Base-by-base conservation (phyloP, 305 asterid genomes). In the Fraxinus greggii region DNA sequence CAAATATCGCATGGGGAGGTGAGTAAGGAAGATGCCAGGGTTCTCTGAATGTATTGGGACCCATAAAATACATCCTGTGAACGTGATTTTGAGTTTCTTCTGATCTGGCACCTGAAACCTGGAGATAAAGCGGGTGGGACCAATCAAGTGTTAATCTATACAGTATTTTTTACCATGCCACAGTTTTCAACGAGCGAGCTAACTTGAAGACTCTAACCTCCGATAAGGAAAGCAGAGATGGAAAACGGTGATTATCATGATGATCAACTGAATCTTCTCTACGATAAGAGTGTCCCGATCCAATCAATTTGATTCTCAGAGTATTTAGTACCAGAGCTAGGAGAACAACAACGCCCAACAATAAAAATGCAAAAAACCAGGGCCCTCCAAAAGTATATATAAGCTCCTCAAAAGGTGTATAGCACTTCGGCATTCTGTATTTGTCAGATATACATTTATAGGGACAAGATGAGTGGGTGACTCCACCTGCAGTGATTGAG, bases 11-110 rank as follows among this genome's bases (percentile, higher is more conserved):
- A 82, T 90, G 79, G 45, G 98, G 94, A 81, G 98, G 98, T 77
- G 98, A 93, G 88, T 93, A 95, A 76, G 98, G 95, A 86, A 95
- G 98, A 89, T 95, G 98, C 97, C 98, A 95, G 79, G 98, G 98
- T 91, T 92, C 98, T 83, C 98, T 90, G 86, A 95, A 95, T 54
- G 98, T 92, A 89, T 95, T 95, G 81, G 97, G 98, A 77, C 98
- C 98, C 98, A 93, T 93, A 89, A 95, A 95, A 87, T 92, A 95
- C 97, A 95, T 92, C 90, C 98, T 89, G 86, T 95, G 95, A 61
- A 95, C 97, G 86, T 95, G 98, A 86, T 90, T 92, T 84, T 93
- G 98, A 85, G 92, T 88, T 86, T 95, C 98, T 79, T 95, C 98
- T 75, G 88, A 86, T 92, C 94, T 91, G 83, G 95, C 90, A 85